Evolutionary conservation across 2,329 filamentous ascomycete species (phyloP).

Genomic region (Ophiosphaerella narmari): DNA sequence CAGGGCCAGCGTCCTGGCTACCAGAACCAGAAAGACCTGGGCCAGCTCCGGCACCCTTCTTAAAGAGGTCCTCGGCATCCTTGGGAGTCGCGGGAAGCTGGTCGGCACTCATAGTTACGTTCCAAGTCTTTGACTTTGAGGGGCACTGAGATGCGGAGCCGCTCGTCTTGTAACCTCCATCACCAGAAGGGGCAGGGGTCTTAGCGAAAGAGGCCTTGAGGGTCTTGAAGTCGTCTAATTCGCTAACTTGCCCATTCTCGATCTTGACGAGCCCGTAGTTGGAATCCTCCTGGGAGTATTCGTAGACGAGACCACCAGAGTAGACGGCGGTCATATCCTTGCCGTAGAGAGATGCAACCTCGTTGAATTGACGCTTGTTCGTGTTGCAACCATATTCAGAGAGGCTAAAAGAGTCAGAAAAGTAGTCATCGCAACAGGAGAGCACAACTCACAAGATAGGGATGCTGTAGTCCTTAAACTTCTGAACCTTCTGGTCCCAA

Average conservation of each 20-base stretch:
- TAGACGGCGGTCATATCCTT: slow-evolving; percentile 84
- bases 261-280: slow-evolving; percentile 77
- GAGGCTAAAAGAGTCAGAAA: slow-evolving; percentile 54
- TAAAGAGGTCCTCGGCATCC: slow-evolving; percentile 61
- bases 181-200: slow-evolving; percentile 58
- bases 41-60: slow-evolving; percentile 61
- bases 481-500: slow-evolving; percentile 87
- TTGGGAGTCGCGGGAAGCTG: slow-evolving; percentile 63
- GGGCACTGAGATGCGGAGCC: slow-evolving; percentile 61
- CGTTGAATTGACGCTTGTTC: slow-evolving; percentile 79
- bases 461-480: slow-evolving; percentile 83
- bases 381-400: slow-evolving; percentile 92
- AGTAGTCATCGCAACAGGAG: background rate
- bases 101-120: slow-evolving; percentile 52
- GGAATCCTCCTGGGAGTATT: slow-evolving; percentile 75
- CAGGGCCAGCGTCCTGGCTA: slow-evolving; percentile 60
- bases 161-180: slow-evolving; percentile 63
- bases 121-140: slow-evolving; percentile 58
- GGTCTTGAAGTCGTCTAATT: slow-evolving; percentile 66
- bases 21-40: slow-evolving; percentile 61
- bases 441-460: slow-evolving; percentile 69
- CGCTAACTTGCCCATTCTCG: slow-evolving; percentile 58
- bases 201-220: slow-evolving; percentile 57
- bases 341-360: slow-evolving; percentile 79
- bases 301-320: slow-evolving; percentile 95